Percentiles rank a stretch among this genome's conserved stretches.
Conservation (phyloP, 352 stramenopile genomes). For the Phytopythium kandeliae region DNA sequence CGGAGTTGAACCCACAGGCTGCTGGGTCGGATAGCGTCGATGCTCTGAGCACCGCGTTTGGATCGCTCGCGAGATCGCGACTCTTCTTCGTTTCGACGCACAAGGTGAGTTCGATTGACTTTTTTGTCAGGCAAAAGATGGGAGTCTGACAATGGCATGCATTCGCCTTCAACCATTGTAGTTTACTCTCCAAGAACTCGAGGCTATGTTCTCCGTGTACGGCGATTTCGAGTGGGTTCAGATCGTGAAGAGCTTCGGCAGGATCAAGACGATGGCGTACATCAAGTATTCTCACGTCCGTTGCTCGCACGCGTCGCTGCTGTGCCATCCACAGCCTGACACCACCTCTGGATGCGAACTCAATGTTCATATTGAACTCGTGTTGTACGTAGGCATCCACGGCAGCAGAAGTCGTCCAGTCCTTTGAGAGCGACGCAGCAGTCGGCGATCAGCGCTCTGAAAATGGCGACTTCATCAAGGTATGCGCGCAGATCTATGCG, state of each 20-base stretch:
- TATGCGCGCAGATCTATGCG: slow-evolving; percentile 8
- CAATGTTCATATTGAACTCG: slow-evolving; percentile 5
- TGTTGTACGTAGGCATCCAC: slow-evolving; percentile 29
- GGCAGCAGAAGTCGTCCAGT: slow-evolving; percentile 46
- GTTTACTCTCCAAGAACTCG: slow-evolving; percentile 74
- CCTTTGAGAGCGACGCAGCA: slow-evolving; percentile 36
- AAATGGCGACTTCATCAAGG: slow-evolving; percentile 44
- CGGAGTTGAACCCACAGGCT: not conserved
- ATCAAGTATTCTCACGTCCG: slow-evolving; percentile 57
- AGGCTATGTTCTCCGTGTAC: slow-evolving; percentile 81
- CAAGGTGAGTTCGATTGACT: slow-evolving; percentile 61
- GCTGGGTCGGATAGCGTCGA: slow-evolving; percentile 2
- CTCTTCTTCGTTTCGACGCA: slow-evolving; percentile 72
- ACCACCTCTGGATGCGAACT: not conserved
- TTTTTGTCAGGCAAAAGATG: too few relatives aligned
- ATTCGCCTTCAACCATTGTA: too few relatives aligned
- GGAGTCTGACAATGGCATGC: too few relatives aligned
- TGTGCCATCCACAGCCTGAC: too few relatives aligned
- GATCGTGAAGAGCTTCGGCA: slow-evolving; percentile 67
- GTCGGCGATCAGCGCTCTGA: slow-evolving; percentile 26
- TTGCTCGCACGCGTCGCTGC: not conserved
- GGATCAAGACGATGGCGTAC: slow-evolving; percentile 85
- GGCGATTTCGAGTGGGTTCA: slow-evolving; percentile 66
- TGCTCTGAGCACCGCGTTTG: not conserved
- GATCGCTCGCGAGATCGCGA: slow-evolving; percentile 16